phyloP scores from a whole-genome alignment of 768 basidiomycete species.

The Podaxis pistillaris region DNA sequence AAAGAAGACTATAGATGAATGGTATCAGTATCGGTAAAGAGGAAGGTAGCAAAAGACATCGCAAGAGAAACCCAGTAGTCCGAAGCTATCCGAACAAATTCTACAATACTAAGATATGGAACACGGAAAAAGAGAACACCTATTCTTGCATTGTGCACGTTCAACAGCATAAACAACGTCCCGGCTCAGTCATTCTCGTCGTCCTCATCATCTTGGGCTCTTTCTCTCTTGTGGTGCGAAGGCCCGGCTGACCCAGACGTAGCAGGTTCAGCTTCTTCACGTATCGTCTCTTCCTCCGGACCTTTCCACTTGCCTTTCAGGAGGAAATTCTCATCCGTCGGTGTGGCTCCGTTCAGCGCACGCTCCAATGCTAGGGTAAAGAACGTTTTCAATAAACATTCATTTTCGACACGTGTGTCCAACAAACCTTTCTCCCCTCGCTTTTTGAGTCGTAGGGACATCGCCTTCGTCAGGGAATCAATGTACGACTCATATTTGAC shows the following conservation, averaged over 20 bases:
- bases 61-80: background rate
- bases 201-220: background rate
- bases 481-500: conserved; percentile 97
- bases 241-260: conserved; percentile 24
- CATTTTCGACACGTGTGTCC: background rate
- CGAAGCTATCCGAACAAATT: conserved; percentile 6
- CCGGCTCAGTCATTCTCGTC: conserved; percentile 3
- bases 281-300: conserved; percentile 31
- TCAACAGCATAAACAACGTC: background rate
- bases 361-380: conserved; percentile 28
- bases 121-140: background rate
- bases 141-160: background rate
- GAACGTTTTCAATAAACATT: conserved; percentile 8
- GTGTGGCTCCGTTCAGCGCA: conserved; percentile 30
- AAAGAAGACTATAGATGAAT: conserved; percentile 8
- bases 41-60: background rate
- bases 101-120: conserved; percentile 10
- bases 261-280: conserved; percentile 31
- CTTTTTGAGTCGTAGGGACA: conserved; percentile 82
- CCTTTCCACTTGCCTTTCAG: conserved; percentile 32
- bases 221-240: conserved; percentile 1
- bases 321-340: conserved; percentile 25
- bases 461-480: conserved; percentile 82
- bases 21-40: conserved; percentile 12
- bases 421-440: conserved; percentile 76